Conservation (phyloP, 2,329 filamentous ascomycete species). For the Paraphoma sp. region DNA sequence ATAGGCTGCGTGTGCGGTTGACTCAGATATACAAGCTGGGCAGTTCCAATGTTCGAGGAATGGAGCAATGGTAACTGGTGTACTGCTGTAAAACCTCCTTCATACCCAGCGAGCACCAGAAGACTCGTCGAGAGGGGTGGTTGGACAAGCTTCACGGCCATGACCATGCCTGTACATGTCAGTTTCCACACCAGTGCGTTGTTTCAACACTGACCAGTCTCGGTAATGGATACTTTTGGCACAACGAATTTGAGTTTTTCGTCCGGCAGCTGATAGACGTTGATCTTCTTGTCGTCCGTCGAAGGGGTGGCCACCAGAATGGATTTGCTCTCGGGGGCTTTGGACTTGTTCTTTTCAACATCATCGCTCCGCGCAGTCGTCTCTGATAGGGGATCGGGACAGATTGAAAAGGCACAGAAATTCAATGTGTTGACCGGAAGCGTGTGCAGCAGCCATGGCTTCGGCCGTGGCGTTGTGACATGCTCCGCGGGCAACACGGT, state of each 20-base stretch:
- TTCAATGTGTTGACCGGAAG: conserved; percentile 92
- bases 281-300: conserved; percentile 64
- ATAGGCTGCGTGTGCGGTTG: conserved; percentile 81
- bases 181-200: conserved; percentile 19
- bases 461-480: conserved; percentile 55
- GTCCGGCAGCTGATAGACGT: conserved; percentile 82
- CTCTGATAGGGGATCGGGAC: conserved; percentile 34
- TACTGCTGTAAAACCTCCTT: conserved; percentile 78
- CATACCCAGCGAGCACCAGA: conserved; percentile 78
- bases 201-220: conserved; percentile 49
- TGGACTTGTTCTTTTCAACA: neutral
- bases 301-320: conserved; percentile 78
- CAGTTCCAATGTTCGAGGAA: conserved; percentile 34
- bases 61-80: conserved; percentile 58
- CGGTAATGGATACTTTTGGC: conserved; percentile 49
- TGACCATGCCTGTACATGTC: conserved; percentile 76
- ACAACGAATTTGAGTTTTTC: conserved; percentile 71
- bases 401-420: conserved; percentile 83
- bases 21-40: conserved; percentile 65
- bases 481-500: conserved; percentile 74
- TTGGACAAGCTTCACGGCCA: conserved; percentile 68
- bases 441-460: conserved; percentile 86
- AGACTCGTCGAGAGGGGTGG: conserved; percentile 49
- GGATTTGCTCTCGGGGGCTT: conserved; percentile 19
- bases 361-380: neutral